phyloP scores from a whole-genome alignment of 202 grass and related monocot species.

The Panicum virgatum region DNA sequence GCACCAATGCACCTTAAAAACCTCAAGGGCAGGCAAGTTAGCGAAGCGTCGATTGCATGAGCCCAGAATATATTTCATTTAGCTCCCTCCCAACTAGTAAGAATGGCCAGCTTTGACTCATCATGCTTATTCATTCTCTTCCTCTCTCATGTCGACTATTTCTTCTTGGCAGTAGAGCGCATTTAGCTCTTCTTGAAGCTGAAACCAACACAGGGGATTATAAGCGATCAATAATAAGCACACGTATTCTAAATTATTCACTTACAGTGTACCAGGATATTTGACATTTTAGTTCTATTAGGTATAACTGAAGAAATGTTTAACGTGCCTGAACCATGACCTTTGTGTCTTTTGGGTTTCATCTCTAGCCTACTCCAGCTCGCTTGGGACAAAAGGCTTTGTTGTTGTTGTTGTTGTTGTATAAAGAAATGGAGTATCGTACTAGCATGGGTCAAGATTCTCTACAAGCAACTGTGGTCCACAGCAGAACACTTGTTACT shows the following conservation, averaged over 20 bases:
- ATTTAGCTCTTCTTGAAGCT: constrained; percentile 93
- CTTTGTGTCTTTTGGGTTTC: too few species aligned
- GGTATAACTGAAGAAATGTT: background rate
- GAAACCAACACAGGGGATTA: constrained; percentile 33
- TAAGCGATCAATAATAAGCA: background rate
- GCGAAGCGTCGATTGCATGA: background rate
- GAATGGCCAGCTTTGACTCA: background rate
- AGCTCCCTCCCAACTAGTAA: constrained; percentile 19
- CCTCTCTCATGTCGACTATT: constrained; percentile 47
- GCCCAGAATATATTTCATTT: background rate
- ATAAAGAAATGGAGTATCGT: background rate
- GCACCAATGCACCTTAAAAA: background rate
- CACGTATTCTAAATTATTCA: background rate
- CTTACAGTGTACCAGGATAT: background rate
- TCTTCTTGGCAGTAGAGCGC: constrained; percentile 76
- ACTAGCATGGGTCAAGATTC: background rate
- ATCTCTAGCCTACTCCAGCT: too few species aligned
- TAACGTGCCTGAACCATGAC: too few species aligned
- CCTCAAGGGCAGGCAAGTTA: background rate
- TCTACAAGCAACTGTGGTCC: background rate
- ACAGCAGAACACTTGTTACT: background rate
- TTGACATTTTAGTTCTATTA: background rate
- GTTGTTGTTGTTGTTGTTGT: too few species aligned
- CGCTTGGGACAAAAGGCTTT: too few species aligned
- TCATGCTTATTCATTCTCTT: constrained; percentile 63